Conservation (phyloP, 2,329 filamentous ascomycete species). For the Microsporum ferrugineum region DNA sequence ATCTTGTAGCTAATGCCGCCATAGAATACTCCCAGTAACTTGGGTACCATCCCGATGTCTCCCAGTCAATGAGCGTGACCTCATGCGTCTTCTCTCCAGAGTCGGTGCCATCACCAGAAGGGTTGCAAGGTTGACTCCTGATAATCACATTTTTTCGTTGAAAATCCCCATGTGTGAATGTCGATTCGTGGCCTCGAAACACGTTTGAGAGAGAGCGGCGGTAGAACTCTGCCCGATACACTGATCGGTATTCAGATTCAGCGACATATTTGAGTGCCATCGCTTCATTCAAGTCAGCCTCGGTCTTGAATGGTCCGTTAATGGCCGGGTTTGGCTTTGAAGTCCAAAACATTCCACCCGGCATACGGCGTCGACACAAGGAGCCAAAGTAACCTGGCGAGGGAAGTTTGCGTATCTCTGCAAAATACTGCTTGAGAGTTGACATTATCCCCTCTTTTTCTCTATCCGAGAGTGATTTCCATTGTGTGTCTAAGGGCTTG, state of each 20-base stretch:
- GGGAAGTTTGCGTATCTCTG: slow-evolving; percentile 19
- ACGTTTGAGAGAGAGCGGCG: slow-evolving; percentile 17
- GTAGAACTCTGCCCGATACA: slow-evolving; percentile 21
- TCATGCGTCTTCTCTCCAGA: slow-evolving; percentile 10
- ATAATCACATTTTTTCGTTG: slow-evolving; percentile 25
- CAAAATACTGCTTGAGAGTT: slow-evolving; percentile 16
- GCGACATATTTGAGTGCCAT: slow-evolving; percentile 20
- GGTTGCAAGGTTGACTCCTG: slow-evolving; percentile 5
- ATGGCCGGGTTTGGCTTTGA: slow-evolving; percentile 16
- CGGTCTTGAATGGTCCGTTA: slow-evolving; percentile 23
- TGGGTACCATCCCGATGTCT: slow-evolving; percentile 31
- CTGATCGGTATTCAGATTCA: not conserved
- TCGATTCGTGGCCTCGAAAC: slow-evolving; percentile 17
- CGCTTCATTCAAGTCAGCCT: slow-evolving; percentile 20
- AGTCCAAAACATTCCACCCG: slow-evolving; percentile 23
- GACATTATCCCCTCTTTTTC: slow-evolving; percentile 19
- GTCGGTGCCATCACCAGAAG: not conserved
- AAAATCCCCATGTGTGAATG: slow-evolving; percentile 25
- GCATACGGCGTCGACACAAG: slow-evolving; percentile 18
- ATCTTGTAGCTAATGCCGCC: slow-evolving; percentile 24
- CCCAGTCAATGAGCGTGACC: slow-evolving; percentile 31
- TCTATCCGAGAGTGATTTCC: slow-evolving; percentile 14
- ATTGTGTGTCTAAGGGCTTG: slow-evolving; percentile 16
- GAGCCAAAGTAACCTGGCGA: slow-evolving; percentile 22
- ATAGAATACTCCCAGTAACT: slow-evolving; percentile 18